A percentile compares a stretch with the other conserved stretches of the same genome.
Conservation (phyloP, 139 green algal genomes). For the Chlorella sp. region DNA sequence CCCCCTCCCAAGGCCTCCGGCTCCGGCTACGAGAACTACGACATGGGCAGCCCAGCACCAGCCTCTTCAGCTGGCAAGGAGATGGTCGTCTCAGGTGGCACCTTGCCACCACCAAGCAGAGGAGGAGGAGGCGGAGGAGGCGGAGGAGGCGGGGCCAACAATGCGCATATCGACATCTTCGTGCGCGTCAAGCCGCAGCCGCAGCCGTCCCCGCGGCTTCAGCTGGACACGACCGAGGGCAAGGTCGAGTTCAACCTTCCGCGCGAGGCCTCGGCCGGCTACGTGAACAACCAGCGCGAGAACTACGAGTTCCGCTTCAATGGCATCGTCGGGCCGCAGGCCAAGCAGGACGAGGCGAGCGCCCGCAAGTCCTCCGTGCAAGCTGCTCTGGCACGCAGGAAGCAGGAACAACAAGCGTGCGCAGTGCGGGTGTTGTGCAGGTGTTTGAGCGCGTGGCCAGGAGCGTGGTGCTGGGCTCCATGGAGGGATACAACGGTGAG, state of each 20-base stretch:
- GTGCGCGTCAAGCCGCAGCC: constrained; percentile 51
- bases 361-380: background rate
- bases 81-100: too few species aligned
- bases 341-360: constrained; percentile 74
- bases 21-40: too few species aligned
- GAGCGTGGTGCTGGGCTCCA: constrained; percentile 38
- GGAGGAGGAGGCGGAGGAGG: background rate
- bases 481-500: constrained; percentile 78
- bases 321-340: constrained; percentile 62
- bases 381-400: too few species aligned
- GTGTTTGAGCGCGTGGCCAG: constrained; percentile 76
- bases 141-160: background rate
- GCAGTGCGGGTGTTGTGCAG: too few species aligned
- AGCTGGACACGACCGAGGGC: constrained; percentile 30
- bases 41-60: too few species aligned
- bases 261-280: constrained; percentile 25
- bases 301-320: constrained; percentile 77
- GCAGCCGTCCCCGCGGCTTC: constrained; percentile 16
- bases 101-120: too few species aligned
- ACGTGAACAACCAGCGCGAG: constrained; percentile 82
- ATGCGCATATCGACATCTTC: constrained; percentile 50
- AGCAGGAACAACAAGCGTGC: too few species aligned
- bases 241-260: constrained; percentile 52
- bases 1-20: too few species aligned
- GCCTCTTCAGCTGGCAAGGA: too few species aligned